Percentiles rank a stretch among this genome's conserved stretches.
phyloP scores from a whole-genome alignment of 139 green algal genomes.

The Raphidocelis subcapitata region DNA sequence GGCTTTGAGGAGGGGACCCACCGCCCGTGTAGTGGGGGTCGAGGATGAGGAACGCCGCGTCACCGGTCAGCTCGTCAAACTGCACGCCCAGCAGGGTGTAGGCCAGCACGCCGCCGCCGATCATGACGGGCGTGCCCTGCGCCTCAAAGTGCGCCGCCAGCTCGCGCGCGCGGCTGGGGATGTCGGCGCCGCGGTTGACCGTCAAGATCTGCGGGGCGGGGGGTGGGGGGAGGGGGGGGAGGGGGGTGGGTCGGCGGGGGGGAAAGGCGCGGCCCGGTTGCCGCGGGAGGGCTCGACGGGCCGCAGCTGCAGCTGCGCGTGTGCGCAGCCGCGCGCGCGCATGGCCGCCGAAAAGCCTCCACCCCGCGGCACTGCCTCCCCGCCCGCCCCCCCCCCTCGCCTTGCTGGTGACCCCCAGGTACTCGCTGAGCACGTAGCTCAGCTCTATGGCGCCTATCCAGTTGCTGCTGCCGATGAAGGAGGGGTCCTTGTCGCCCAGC shows the following conservation, averaged over 20 bases:
- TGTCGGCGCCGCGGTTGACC: slow-evolving; percentile 71
- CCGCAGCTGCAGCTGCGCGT: too few relatives aligned
- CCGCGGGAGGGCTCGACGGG: too few relatives aligned
- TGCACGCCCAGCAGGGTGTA: slow-evolving; percentile 95
- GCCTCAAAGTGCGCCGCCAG: slow-evolving; percentile 86
- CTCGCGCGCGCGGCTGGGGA: slow-evolving; percentile 72
- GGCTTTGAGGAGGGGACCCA: too few relatives aligned
- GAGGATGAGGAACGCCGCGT: slow-evolving; percentile 92
- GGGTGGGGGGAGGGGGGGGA: too few relatives aligned
- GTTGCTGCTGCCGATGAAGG: slow-evolving; percentile 81
- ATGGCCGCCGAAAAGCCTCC: too few relatives aligned
- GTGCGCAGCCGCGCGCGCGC: too few relatives aligned
- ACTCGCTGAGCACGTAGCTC: slow-evolving; percentile 82
- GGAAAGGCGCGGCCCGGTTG: too few relatives aligned
- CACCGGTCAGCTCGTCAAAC: slow-evolving; percentile 83
- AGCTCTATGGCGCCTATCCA: slow-evolving; percentile 98
- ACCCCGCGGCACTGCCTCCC: too few relatives aligned
- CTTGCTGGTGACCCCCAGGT: slow-evolving; percentile 75
- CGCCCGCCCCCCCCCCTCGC: slow-evolving; percentile 22
- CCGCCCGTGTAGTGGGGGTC: slow-evolving; percentile 94
- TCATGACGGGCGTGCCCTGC: slow-evolving; percentile 84
- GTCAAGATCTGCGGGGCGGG: slow-evolving; percentile 45
- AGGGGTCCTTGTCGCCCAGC: slow-evolving; percentile 80
- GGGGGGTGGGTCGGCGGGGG: too few relatives aligned
- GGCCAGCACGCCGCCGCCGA: slow-evolving; percentile 92